Conservation (phyloP, 192 early-diverging fungal species). For the Podila horticola region DNA sequence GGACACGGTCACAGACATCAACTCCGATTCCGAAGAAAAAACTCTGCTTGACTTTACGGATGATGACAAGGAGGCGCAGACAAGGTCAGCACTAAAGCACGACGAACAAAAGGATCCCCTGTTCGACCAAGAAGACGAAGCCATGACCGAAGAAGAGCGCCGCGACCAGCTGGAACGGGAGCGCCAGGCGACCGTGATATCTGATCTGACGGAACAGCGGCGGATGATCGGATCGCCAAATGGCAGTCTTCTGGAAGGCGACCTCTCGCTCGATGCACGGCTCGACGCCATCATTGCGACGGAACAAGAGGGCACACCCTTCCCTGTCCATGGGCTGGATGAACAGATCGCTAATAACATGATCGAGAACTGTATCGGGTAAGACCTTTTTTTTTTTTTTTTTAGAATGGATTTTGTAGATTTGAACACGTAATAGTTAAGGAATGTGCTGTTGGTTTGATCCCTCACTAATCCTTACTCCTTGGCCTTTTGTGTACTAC, state of each 20-base stretch:
- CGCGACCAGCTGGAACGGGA: slow-evolving; percentile 39
- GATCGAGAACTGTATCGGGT: slow-evolving; percentile 84
- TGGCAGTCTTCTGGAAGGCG: slow-evolving; percentile 21
- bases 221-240: slow-evolving; percentile 45
- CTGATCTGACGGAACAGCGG: slow-evolving; percentile 34
- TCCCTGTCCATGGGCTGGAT: slow-evolving; percentile 71
- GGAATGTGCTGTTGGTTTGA: slow-evolving; percentile 13
- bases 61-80: neutral
- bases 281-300: slow-evolving; percentile 42
- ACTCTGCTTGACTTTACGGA: slow-evolving; percentile 16
- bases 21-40: neutral
- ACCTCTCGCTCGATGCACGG: slow-evolving; percentile 46
- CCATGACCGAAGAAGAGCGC: slow-evolving; percentile 37
- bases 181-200: slow-evolving; percentile 18
- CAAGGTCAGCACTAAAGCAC: neutral
- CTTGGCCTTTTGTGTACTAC: neutral
- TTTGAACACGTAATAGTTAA: neutral
- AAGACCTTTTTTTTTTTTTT: neutral
- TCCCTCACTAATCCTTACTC: neutral
- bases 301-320: slow-evolving; percentile 40
- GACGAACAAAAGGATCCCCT: slow-evolving; percentile 1
- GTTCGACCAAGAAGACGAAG: slow-evolving; percentile 27
- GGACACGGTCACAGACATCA: neutral
- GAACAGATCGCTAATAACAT: slow-evolving; percentile 79
- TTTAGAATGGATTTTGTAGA: slow-evolving; percentile 7